Percentiles rank a stretch among this genome's conserved stretches.
Evolutionary conservation across 1,139 yeast species (phyloP).

Genomic region (Candida dubliniensis): DNA sequence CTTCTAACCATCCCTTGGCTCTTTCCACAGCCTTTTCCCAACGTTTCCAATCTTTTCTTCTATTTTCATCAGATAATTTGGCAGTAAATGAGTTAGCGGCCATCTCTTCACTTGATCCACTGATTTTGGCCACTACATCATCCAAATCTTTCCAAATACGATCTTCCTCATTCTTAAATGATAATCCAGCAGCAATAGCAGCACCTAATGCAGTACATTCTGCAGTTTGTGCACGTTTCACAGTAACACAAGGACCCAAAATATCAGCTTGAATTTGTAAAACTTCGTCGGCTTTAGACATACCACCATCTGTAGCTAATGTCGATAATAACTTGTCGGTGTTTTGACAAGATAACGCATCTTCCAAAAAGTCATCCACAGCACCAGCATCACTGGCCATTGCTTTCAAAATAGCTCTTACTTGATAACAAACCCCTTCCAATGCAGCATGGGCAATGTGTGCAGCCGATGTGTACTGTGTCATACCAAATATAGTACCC

Average conservation of each 20-base stretch:
- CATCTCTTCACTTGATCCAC: slow-evolving; percentile 20
- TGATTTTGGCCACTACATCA: slow-evolving; percentile 50
- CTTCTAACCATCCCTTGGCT: slow-evolving; percentile 73
- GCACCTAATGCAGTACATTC: slow-evolving; percentile 97
- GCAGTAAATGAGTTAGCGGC: slow-evolving; percentile 54
- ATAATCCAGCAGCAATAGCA: slow-evolving; percentile 91
- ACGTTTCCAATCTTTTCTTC: slow-evolving; percentile 66
- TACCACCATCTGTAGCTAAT: slow-evolving; percentile 90
- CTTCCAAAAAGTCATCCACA: slow-evolving; percentile 47
- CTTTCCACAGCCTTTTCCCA: slow-evolving; percentile 85
- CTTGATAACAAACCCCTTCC: slow-evolving; percentile 94
- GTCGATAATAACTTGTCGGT: slow-evolving; percentile 50
- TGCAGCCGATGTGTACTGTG: slow-evolving; percentile 82
- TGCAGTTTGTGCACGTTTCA: slow-evolving; percentile 74
- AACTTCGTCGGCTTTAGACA: slow-evolving; percentile 89
- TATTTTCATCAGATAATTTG: slow-evolving; percentile 54
- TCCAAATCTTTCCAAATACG: slow-evolving; percentile 75
- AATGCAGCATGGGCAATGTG: slow-evolving; percentile 93
- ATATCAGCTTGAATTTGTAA: slow-evolving; percentile 95
- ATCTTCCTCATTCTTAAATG: slow-evolving; percentile 55
- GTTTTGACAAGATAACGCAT: slow-evolving; percentile 41
- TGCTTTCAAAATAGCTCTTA: slow-evolving; percentile 84
- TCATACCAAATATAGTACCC: slow-evolving; percentile 90
- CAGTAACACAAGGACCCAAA: slow-evolving; percentile 81
- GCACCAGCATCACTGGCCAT: slow-evolving; percentile 84